Evolutionary conservation across 768 basidiomycete species (phyloP).

Genomic region (Auricularia sp.): DNA sequence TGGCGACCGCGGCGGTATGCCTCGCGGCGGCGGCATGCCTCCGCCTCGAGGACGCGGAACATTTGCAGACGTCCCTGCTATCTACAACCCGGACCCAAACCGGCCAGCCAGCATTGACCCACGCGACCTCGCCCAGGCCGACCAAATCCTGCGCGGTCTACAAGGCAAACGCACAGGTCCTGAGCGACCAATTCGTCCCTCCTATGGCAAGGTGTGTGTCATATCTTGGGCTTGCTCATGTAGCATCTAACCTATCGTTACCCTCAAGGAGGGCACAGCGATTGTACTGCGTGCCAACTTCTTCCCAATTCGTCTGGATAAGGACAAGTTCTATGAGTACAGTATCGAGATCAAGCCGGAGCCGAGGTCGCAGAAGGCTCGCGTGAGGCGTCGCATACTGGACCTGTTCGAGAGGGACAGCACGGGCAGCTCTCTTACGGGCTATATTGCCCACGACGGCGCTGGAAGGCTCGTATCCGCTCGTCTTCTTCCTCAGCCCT

Average conservation of each 20-base stretch:
- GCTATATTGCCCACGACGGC: constrained; percentile 39
- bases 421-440: constrained; percentile 19
- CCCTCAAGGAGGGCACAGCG: constrained; percentile 23
- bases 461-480: constrained; percentile 37
- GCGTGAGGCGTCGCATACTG: constrained; percentile 42
- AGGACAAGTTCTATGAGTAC: constrained; percentile 45
- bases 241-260: neutral
- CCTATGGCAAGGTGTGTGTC: constrained; percentile 33
- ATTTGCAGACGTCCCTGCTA: constrained; percentile 41
- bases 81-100: constrained; percentile 32
- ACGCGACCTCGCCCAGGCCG: constrained; percentile 15
- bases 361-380: constrained; percentile 21
- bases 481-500: constrained; percentile 29
- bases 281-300: constrained; percentile 53
- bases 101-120: constrained; percentile 34
- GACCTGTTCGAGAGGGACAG: constrained; percentile 40
- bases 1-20: too few relatives aligned
- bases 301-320: constrained; percentile 37
- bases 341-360: constrained; percentile 39
- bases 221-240: neutral
- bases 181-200: constrained; percentile 43
- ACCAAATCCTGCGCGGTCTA: constrained; percentile 1
- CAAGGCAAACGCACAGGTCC: neutral
- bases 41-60: constrained; percentile 13
- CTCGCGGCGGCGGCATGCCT: too few relatives aligned